These are phyloP conservation scores for Aspergillus proliferans DNA, from an alignment of 2,329 filamentous ascomycete genomes.

Conservation along the genomic window DNA sequence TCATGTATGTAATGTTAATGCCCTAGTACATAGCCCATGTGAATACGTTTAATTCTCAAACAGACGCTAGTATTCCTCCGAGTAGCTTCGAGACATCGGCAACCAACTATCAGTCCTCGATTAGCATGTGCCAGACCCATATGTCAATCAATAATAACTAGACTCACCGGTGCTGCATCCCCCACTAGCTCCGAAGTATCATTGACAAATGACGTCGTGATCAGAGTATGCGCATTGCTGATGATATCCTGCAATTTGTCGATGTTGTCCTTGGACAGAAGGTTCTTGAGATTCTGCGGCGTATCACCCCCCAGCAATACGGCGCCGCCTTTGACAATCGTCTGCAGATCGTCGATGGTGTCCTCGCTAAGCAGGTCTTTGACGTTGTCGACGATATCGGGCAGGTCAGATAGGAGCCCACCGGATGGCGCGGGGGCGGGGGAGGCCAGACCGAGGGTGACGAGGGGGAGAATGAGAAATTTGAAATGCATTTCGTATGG, in stretches of 20 bases:
- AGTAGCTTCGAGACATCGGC: conserved; percentile 23
- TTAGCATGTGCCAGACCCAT: neutral
- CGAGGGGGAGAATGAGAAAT: conserved; percentile 16
- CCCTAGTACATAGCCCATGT: conserved; percentile 4
- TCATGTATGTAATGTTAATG: conserved; percentile 7
- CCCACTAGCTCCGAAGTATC: conserved; percentile 25
- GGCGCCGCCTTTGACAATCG: conserved; percentile 22
- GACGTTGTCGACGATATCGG: conserved; percentile 17
- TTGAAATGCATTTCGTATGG: conserved; percentile 3
- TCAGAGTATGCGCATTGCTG: conserved; percentile 21
- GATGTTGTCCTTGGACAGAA: conserved; percentile 20
- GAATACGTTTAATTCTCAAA: conserved; percentile 1
- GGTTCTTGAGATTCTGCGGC: conserved; percentile 21
- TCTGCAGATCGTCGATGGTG: conserved; percentile 21
- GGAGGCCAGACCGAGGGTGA: conserved; percentile 15
- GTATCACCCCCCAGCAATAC: conserved; percentile 22
- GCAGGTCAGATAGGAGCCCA: conserved; percentile 22
- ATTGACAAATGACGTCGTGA: conserved; percentile 23
- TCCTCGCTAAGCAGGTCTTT: conserved; percentile 21
- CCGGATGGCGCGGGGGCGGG: conserved; percentile 12
- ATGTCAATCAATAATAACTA: neutral
- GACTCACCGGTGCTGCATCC: conserved; percentile 28
- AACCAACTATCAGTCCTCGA: conserved; percentile 16
- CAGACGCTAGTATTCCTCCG: conserved; percentile 19
- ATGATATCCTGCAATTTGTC: conserved; percentile 18